phyloP scores from a whole-genome alignment of 352 stramenopile species.

The Globisporangium heterothallicum region DNA sequence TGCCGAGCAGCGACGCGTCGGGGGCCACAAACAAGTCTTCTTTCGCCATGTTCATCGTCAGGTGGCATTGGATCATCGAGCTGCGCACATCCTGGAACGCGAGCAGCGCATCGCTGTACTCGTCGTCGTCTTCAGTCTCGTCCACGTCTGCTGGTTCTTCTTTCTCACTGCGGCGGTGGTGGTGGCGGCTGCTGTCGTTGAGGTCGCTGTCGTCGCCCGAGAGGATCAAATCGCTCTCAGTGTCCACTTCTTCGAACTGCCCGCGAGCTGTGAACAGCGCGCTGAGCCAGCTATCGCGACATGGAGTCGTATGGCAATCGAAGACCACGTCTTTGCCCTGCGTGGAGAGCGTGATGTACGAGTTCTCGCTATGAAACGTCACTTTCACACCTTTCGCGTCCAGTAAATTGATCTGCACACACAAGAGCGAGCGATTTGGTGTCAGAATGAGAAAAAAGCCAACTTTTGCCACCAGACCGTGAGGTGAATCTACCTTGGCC shows the following conservation, averaged over 20 bases:
- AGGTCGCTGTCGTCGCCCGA: slow-evolving; percentile 37
- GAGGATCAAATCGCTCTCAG: slow-evolving; percentile 35
- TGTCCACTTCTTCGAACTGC: slow-evolving; percentile 19
- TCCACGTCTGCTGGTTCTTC: slow-evolving; percentile 11
- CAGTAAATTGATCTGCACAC: slow-evolving; percentile 49
- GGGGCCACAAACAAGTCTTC: slow-evolving; percentile 21
- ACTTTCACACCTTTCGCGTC: slow-evolving; percentile 39
- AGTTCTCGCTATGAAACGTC: slow-evolving; percentile 56
- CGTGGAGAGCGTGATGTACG: slow-evolving; percentile 46
- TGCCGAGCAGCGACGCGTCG: slow-evolving; percentile 9
- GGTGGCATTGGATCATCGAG: slow-evolving; percentile 56
- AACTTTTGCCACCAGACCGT: no score
- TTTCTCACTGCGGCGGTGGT: slow-evolving; percentile 12
- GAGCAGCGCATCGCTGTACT: slow-evolving; percentile 49
- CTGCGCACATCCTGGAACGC: slow-evolving; percentile 55
- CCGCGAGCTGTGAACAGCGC: slow-evolving; percentile 53
- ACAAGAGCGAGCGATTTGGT: no score
- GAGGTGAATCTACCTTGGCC: slow-evolving; percentile 57
- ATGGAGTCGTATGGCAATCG: slow-evolving; percentile 37
- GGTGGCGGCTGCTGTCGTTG: slow-evolving; percentile 8
- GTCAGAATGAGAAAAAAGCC: no score
- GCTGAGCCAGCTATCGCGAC: slow-evolving; percentile 58
- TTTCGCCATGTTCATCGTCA: slow-evolving; percentile 37
- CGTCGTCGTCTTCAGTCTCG: slow-evolving; percentile 22
- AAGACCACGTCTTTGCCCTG: slow-evolving; percentile 39